Percentiles rank a stretch among this genome's conserved stretches.
phyloP scores from a whole-genome alignment of 495 filamentous ascomycete genomes.

The Xylaria intraflava region DNA sequence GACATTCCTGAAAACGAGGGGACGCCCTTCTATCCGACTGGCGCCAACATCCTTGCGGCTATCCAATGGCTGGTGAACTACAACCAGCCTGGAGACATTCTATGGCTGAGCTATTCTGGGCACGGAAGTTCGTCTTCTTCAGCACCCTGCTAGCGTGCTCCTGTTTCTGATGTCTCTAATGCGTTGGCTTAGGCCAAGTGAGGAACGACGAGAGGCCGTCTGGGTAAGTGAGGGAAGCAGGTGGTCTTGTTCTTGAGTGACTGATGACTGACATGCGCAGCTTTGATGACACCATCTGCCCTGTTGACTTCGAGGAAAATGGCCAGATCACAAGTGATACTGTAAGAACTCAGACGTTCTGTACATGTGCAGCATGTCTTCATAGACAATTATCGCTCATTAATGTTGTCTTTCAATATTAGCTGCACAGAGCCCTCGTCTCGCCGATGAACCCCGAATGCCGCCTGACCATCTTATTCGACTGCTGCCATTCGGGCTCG shows the following conservation, averaged over 20 bases:
- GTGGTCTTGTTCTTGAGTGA: background rate
- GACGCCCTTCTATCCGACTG: conserved; percentile 48
- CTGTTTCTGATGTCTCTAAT: conserved; percentile 3
- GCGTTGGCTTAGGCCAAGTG: conserved; percentile 31
- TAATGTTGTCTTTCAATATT: background rate
- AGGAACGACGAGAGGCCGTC: conserved; percentile 37
- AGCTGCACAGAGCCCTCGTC: conserved; percentile 49
- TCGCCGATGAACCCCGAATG: conserved; percentile 43
- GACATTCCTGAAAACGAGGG: conserved; percentile 45
- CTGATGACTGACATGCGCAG: conserved; percentile 23
- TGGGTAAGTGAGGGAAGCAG: conserved; percentile 25
- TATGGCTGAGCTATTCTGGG: conserved; percentile 54
- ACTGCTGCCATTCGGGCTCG: conserved; percentile 59
- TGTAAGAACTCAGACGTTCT: conserved; percentile 11
- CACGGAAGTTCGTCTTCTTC: conserved; percentile 39
- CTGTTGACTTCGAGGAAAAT: conserved; percentile 44
- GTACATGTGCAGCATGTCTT: background rate
- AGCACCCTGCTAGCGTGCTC: background rate
- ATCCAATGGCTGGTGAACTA: conserved; percentile 51
- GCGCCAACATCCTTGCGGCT: conserved; percentile 49
- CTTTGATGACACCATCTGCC: conserved; percentile 52
- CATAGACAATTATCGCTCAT: background rate
- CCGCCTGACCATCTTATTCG: conserved; percentile 52
- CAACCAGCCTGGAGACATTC: conserved; percentile 41
- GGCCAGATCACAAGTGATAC: conserved; percentile 49